Evolutionary conservation across 768 basidiomycete species (phyloP), one percentile per base, ranked within the genome.

Genomic region (Butyriboletus loyo): DNA sequence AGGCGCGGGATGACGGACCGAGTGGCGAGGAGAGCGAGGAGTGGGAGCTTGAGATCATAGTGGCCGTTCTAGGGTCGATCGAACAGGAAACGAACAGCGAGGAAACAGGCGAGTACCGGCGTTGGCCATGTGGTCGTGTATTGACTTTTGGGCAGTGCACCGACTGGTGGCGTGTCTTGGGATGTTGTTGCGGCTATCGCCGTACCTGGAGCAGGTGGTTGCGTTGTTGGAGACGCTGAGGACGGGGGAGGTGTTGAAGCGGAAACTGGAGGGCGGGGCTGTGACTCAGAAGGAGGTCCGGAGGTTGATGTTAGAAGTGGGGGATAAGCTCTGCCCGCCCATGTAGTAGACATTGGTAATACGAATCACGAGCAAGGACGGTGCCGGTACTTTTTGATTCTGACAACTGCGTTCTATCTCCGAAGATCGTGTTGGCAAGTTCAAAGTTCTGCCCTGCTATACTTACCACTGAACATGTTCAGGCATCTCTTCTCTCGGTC

Each of bases 11-110:
- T 35, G 67, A 65, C 27, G 63, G 54, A n/a, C 70, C 68, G 3
- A 75, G 74, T 25, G 74, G 71, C 15, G 73, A 72, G 36, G 84
- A 81, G 46, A 82, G 84, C 49, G 89, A 79, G 19, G 93, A 94
- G 49, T 95, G 91, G 90, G 85, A 92, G 62, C 75, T 89, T 0
- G 95, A 97, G 73, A 69, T 96, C 30, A 74, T 85, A 2, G 89
- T 86, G 61, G 95, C 89, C 1, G 63, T 97, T n/a, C 66, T 94
- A 0, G 90, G 92, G 66, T 89, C 88, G 17, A 62, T 96, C 19
- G 77, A 76, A 46, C 78, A 79, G 56, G 92, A 96, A 72, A 78
- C 73, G 56, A 70, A 74, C 49, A 89, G 77, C 57, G 89, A 91
- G 66, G 94, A 95, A 64, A 84, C 91, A 60, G 85, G 92, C 89